Evolutionary conservation across 345 rosid species (phyloP).

Genomic region (Hypericum perforatum): DNA sequence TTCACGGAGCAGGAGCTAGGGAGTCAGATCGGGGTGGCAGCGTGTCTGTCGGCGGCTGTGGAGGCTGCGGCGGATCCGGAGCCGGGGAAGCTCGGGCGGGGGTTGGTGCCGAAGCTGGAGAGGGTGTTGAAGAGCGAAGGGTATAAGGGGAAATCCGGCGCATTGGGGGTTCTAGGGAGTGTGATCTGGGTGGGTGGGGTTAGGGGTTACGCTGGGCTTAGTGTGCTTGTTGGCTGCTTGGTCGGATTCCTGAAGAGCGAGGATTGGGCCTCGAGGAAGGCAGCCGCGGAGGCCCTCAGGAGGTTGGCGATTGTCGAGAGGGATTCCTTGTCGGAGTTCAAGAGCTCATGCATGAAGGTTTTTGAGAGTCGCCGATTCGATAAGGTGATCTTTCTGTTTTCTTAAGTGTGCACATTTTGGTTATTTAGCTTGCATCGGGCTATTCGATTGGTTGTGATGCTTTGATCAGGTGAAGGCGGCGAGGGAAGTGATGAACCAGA

Average conservation of each 20-base stretch:
- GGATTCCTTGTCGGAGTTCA: conserved; percentile 54
- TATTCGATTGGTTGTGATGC: background rate
- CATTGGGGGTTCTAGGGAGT: conserved; percentile 66
- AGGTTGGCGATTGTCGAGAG: conserved; percentile 67
- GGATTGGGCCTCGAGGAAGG: conserved; percentile 93
- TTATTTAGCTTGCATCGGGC: conserved; percentile 4
- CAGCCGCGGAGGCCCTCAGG: conserved; percentile 71
- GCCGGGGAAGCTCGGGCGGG: conserved; percentile 37
- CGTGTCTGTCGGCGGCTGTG: conserved; percentile 77
- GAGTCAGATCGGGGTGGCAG: conserved; percentile 75
- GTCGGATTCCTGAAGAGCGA: conserved; percentile 49
- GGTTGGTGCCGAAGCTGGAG: conserved; percentile 49
- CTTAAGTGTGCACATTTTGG: background rate
- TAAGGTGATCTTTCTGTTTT: conserved; percentile 35
- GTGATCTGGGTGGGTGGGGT: conserved; percentile 74
- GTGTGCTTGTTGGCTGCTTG: conserved; percentile 48
- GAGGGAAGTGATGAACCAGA: conserved; percentile 83
- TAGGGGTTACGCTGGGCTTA: conserved; percentile 19
- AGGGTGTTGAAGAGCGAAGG: conserved; percentile 55
- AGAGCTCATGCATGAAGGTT: conserved; percentile 50
- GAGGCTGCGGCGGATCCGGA: conserved; percentile 67
- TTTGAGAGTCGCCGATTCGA: conserved; percentile 71
- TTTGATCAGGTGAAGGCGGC: conserved; percentile 66
- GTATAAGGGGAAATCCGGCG: conserved; percentile 72
- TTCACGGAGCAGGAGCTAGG: conserved; percentile 80